These are phyloP conservation scores for Petunia axillaris DNA, from an alignment of 257 asterid species.

Conservation along the genomic window DNA sequence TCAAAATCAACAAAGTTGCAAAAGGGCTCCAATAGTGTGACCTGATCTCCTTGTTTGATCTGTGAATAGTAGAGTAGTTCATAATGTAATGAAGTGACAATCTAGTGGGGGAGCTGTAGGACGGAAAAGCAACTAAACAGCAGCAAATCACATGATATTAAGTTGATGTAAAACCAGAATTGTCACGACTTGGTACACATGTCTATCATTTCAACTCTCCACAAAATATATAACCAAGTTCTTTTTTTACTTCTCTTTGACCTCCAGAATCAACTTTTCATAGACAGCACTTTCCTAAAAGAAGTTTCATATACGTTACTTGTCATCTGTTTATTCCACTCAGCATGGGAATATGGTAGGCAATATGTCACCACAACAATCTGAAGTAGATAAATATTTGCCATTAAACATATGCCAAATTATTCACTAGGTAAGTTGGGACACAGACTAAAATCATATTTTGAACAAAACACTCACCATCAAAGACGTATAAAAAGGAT, in stretches of 20 bases:
- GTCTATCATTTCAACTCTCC: neutral
- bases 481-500: neutral
- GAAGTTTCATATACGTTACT: neutral
- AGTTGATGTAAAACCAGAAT: neutral
- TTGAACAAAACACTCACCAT: neutral
- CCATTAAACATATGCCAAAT: neutral
- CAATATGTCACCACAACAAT: too few species aligned
- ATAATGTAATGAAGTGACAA: neutral
- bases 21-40: constrained; percentile 70
- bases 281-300: neutral
- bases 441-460: neutral
- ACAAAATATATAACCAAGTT: neutral
- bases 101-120: neutral
- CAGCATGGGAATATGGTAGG: too few species aligned
- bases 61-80: constrained; percentile 26
- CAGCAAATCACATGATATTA: neutral
- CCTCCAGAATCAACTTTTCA: constrained; percentile 2
- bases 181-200: neutral
- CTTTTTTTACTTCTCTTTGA: neutral
- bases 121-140: neutral
- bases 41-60: constrained; percentile 86
- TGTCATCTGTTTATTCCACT: too few species aligned
- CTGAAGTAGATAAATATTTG: too few species aligned
- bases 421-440: neutral
- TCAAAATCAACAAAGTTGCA: constrained; percentile 57